A percentile compares a stretch with the other conserved stretches of the same genome.
Evolutionary conservation across 805 yeast genomes (phyloP).

Genomic region (Zygosaccharomyces lentus): DNA sequence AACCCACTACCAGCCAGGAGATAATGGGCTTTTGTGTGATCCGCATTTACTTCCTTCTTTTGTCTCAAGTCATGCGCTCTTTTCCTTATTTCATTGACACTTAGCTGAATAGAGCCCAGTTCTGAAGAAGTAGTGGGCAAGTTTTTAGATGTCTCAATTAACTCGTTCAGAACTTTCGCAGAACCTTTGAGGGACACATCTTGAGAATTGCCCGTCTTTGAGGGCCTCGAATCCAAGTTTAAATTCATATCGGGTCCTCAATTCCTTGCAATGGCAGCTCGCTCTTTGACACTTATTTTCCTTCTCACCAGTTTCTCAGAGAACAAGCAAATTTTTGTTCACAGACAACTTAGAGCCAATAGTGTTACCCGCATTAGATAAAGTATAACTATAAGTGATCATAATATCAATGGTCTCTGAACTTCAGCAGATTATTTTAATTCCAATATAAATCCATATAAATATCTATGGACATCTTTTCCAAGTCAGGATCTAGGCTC

Average conservation of each 20-base stretch:
- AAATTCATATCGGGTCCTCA: slow-evolving; percentile 6
- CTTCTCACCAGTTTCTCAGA: too few species aligned
- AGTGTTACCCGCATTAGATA: not conserved
- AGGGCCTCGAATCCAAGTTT: slow-evolving; percentile 4
- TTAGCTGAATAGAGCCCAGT: slow-evolving; percentile 75
- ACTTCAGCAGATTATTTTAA: not conserved
- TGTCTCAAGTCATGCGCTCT: slow-evolving; percentile 57
- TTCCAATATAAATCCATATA: slow-evolving; percentile 42
- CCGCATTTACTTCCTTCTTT: slow-evolving; percentile 37
- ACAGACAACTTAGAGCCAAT: not conserved
- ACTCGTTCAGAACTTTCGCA: slow-evolving; percentile 50
- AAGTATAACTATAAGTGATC: not conserved
- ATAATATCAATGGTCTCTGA: too few species aligned
- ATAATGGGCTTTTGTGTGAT: slow-evolving; percentile 75
- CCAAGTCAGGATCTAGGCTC: slow-evolving; percentile 34
- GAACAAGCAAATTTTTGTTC: slow-evolving; percentile 3
- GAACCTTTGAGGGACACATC: slow-evolving; percentile 8
- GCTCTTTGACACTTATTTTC: not conserved
- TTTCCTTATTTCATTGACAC: slow-evolving; percentile 71
- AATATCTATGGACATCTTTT: slow-evolving; percentile 43
- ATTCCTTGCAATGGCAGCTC: not conserved
- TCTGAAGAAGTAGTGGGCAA: slow-evolving; percentile 64
- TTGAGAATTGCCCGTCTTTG: slow-evolving; percentile 3
- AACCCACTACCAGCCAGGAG: slow-evolving; percentile 85
- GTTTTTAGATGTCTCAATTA: slow-evolving; percentile 71